These are phyloP conservation scores for Saturnispora dispora DNA, from an alignment of 805 yeast genomes.

Conservation along the genomic window DNA sequence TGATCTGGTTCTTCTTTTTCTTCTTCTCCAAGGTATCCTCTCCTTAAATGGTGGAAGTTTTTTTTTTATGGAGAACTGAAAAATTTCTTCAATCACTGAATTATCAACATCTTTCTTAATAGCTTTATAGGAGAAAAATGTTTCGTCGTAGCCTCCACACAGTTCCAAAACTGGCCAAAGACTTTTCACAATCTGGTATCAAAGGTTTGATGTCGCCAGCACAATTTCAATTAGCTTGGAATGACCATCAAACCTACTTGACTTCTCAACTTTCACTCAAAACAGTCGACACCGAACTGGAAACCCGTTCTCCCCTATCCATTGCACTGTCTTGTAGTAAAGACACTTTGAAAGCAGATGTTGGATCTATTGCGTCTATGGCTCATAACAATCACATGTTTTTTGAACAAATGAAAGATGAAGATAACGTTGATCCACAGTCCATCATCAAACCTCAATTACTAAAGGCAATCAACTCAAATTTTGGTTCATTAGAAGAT, in stretches of 20 bases:
- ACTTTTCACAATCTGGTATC: slow-evolving; percentile 35
- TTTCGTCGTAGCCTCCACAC: slow-evolving; percentile 5
- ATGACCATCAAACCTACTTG: slow-evolving; percentile 61
- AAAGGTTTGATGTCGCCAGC: slow-evolving; percentile 53
- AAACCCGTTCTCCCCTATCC: slow-evolving; percentile 66
- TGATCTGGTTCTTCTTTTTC: background rate
- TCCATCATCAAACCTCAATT: slow-evolving; percentile 21
- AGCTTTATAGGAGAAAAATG: background rate
- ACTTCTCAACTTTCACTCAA: slow-evolving; percentile 51
- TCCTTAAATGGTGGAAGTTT: no score
- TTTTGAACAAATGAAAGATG: slow-evolving; percentile 48
- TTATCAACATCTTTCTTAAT: background rate
- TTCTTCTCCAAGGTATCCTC: background rate
- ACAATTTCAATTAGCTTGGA: slow-evolving; percentile 74
- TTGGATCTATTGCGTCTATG: slow-evolving; percentile 86
- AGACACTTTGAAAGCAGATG: slow-evolving; percentile 52
- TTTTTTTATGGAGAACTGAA: background rate
- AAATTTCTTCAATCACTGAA: background rate
- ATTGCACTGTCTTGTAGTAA: slow-evolving; percentile 58
- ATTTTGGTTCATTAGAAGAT: slow-evolving; percentile 38
- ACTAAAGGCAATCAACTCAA: slow-evolving; percentile 27
- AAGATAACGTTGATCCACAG: slow-evolving; percentile 14
- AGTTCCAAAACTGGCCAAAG: background rate
- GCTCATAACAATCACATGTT: slow-evolving; percentile 88
- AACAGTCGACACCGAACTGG: slow-evolving; percentile 74